Percentiles rank a stretch among this genome's conserved stretches.
Conservation (phyloP, 2,329 filamentous ascomycete species). For the Magnaporthiopsis rhizophila region DNA sequence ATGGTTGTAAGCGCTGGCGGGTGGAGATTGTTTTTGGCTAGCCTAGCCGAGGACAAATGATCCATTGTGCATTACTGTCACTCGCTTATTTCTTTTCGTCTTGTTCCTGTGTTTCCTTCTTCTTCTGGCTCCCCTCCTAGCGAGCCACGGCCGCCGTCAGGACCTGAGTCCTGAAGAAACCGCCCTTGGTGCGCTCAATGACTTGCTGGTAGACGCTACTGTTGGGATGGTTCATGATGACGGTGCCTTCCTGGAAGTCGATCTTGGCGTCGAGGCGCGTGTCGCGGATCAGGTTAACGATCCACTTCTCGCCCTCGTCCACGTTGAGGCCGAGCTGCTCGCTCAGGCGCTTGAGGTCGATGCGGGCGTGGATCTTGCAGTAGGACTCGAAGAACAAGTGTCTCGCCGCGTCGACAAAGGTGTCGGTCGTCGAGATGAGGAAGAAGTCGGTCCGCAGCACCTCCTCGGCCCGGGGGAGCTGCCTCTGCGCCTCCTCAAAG, state of each 20-base stretch:
- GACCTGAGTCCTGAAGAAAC: constrained; percentile 97
- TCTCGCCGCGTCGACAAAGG: constrained; percentile 87
- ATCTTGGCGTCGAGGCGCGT: constrained; percentile 98
- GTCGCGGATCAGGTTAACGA: constrained; percentile 97
- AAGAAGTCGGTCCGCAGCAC: constrained; percentile 94
- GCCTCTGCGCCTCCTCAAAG: constrained; percentile 91
- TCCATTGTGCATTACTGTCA: not conserved
- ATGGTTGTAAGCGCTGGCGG: not conserved
- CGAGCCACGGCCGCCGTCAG: constrained; percentile 60
- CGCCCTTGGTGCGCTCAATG: constrained; percentile 97
- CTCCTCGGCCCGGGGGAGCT: constrained; percentile 79
- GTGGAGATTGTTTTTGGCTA: not conserved
- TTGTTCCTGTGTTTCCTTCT: not conserved
- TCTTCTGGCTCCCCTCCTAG: constrained; percentile 21
- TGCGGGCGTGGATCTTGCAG: constrained; percentile 99
- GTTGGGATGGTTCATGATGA: constrained; percentile 98
- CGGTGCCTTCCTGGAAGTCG: constrained; percentile 96
- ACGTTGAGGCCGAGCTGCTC: constrained; percentile 83
- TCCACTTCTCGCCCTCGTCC: constrained; percentile 99
- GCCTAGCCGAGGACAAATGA: not conserved
- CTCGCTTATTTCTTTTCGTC: constrained; percentile 1
- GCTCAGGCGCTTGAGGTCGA: constrained; percentile 95
- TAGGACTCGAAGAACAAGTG: constrained; percentile 98
- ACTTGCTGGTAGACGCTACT: constrained; percentile 99
- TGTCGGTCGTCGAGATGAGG: constrained; percentile 73